Conservation (phyloP, 1,284 basidiomycete genomes). For the Cryptococcus sp. region DNA sequence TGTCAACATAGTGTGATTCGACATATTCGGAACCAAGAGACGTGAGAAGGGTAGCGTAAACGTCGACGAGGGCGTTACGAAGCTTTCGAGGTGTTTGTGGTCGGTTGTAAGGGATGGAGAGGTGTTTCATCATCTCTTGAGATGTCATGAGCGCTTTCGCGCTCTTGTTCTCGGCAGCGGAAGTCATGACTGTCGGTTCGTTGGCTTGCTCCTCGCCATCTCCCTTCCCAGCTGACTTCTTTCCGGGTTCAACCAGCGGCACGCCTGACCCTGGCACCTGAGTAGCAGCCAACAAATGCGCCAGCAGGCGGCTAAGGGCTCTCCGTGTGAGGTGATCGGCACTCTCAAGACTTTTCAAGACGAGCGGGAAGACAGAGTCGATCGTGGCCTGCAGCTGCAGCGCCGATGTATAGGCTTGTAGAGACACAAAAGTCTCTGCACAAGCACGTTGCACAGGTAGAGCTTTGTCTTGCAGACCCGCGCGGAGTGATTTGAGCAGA, state of each 20-base stretch:
- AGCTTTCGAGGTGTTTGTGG: slow-evolving; percentile 66
- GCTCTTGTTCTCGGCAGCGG: slow-evolving; percentile 60
- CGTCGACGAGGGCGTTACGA: slow-evolving; percentile 83
- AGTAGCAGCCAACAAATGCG: slow-evolving; percentile 79
- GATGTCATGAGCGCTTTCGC: slow-evolving; percentile 73
- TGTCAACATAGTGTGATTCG: slow-evolving; percentile 76
- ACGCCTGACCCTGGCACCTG: slow-evolving; percentile 69
- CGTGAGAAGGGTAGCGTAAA: slow-evolving; percentile 77
- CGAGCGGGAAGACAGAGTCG: slow-evolving; percentile 58
- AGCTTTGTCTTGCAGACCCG: slow-evolving; percentile 77
- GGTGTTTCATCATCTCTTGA: slow-evolving; percentile 75
- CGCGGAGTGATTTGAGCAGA: slow-evolving; percentile 77
- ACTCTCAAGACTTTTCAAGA: slow-evolving; percentile 73
- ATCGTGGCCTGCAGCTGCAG: slow-evolving; percentile 38
- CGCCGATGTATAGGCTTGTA: slow-evolving; percentile 37
- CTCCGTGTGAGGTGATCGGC: slow-evolving; percentile 83
- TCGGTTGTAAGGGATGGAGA: slow-evolving; percentile 80
- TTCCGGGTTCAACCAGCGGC: slow-evolving; percentile 57
- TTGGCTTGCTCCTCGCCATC: slow-evolving; percentile 63
- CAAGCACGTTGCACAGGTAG: slow-evolving; percentile 82
- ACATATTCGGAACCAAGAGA: slow-evolving; percentile 76
- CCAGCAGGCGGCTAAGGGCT: slow-evolving; percentile 74
- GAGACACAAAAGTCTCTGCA: slow-evolving; percentile 58
- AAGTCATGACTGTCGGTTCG: slow-evolving; percentile 56
- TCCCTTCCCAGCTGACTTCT: slow-evolving; percentile 61